These are phyloP conservation scores for Pseudotulostoma volvatum DNA, from an alignment of 495 filamentous ascomycete species.

Conservation along the genomic window DNA sequence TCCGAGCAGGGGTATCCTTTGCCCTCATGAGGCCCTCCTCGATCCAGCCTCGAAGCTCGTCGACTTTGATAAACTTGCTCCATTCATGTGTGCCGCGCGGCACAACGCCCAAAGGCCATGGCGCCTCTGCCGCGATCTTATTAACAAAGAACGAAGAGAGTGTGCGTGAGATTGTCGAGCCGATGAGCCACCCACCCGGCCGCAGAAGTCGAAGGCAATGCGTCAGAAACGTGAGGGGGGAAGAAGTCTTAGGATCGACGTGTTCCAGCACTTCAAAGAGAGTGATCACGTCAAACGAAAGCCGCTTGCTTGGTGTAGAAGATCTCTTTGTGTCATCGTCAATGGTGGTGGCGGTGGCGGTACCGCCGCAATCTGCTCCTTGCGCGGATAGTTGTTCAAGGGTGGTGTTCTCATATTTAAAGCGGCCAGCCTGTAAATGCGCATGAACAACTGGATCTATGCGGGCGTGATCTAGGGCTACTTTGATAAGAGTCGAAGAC, in stretches of 20 bases:
- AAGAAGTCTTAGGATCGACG: conserved; percentile 36
- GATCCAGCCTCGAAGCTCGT: conserved; percentile 54
- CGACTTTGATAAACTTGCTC: conserved; percentile 81
- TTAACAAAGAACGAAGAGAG: conserved; percentile 80
- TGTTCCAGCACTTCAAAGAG: conserved; percentile 94
- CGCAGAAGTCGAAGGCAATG: conserved; percentile 53
- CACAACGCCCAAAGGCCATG: conserved; percentile 64
- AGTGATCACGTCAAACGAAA: conserved; percentile 57
- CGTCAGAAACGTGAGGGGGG: conserved; percentile 53
- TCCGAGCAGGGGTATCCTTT: conserved; percentile 21
- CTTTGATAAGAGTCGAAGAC: conserved; percentile 53
- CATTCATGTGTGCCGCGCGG: conserved; percentile 90
- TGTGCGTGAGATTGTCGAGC: conserved; percentile 80
- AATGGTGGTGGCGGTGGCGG: not conserved
- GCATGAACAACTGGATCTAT: conserved; percentile 40
- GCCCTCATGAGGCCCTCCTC: conserved; percentile 26
- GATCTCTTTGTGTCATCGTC: conserved; percentile 1
- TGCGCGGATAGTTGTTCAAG: conserved; percentile 50
- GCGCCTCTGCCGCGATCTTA: conserved; percentile 74
- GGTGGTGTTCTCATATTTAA: conserved; percentile 53
- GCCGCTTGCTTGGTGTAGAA: not conserved
- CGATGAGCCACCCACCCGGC: conserved; percentile 83
- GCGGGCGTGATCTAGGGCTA: conserved; percentile 59
- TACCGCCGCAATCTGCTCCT: not conserved
- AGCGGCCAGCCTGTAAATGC: conserved; percentile 33